These are phyloP conservation scores for Candida pseudoviswanathii DNA, from an alignment of 1,139 yeast species.

Conservation along the genomic window DNA sequence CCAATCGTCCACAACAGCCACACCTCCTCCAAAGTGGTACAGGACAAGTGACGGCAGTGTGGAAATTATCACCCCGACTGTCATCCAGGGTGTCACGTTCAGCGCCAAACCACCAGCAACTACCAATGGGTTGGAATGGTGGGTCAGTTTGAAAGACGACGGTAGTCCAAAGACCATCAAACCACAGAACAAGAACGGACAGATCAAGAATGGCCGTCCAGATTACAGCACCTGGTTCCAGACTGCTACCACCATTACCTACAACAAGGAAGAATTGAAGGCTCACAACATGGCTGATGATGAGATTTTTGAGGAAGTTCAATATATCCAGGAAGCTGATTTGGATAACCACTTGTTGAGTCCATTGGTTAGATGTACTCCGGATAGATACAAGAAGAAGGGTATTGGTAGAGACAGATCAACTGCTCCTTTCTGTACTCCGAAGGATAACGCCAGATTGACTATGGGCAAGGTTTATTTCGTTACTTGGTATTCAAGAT, in stretches of 20 bases:
- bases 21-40: slow-evolving; percentile 63
- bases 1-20: slow-evolving; percentile 16
- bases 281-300: slow-evolving; percentile 72
- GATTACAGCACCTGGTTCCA: slow-evolving; percentile 78
- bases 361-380: slow-evolving; percentile 85
- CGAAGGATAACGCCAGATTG: slow-evolving; percentile 59
- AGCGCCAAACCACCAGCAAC: slow-evolving; percentile 69
- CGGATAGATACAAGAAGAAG: slow-evolving; percentile 66
- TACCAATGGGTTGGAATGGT: slow-evolving; percentile 71
- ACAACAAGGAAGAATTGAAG: slow-evolving; percentile 58
- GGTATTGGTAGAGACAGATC: slow-evolving; percentile 57
- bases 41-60: slow-evolving; percentile 60
- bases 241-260: slow-evolving; percentile 60
- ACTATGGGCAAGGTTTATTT: slow-evolving; percentile 67
- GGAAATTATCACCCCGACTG: slow-evolving; percentile 80
- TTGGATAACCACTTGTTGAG: slow-evolving; percentile 66
- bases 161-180: slow-evolving; percentile 80
- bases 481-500: slow-evolving; percentile 77
- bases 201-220: slow-evolving; percentile 65
- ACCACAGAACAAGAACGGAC: slow-evolving; percentile 75
- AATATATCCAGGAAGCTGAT: slow-evolving; percentile 59
- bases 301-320: slow-evolving; percentile 56
- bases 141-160: slow-evolving; percentile 76
- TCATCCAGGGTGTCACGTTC: slow-evolving; percentile 79
- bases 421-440: slow-evolving; percentile 83